Evolutionary conservation across 441 rosid species (phyloP), one percentile per base, ranked within the genome.

Genomic region (Syzygium syzygioides): DNA sequence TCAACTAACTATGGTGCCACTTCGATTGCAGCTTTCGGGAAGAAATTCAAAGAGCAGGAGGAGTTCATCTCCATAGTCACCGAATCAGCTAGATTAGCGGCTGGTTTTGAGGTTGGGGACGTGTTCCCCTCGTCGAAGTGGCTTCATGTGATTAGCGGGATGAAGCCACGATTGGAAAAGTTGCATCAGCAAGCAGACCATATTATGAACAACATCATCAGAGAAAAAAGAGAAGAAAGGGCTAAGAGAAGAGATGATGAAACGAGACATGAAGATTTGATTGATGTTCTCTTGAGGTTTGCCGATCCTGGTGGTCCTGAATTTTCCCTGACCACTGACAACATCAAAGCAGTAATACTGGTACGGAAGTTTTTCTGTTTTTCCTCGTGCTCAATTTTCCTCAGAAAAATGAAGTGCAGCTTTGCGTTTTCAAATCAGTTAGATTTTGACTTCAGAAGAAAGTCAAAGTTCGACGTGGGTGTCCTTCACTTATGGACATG

Each of bases 291-390:
- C 85, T 68, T 92, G 37, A 89, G 41, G 17, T 80, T 87, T 68
- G 86, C 86, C 18, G 55, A 80, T 28, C 76, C 52, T 20, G 85
- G 85, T 17, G 62, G 62, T 12, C 53, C 26, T 1, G 85, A 86
- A 30, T 79, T 89, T 50, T 88, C 90, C 25, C 37, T 89, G 12
- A 89, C 91, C 60, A 55, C 54, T 41, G 25, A 80, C 83, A 89
- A 87, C 86, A 90, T 91, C 86, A 91, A 93, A 90, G 91, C 90
- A 54, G 91, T 91, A 18, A 90, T 89, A 87, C 37, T 85, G 89
- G 92, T 93, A 85, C 37, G 88, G 86, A 32, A 57, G 19, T n/a
- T 52, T 55, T 14, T 41, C 32, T 68, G 26, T 59, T 59, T 28
- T 4, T 56, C n/a, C 0, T 68, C 17, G 6, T 55, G 14, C 41